Conservation (phyloP, 139 green algal species). For the Pleodorina starrii region DNA sequence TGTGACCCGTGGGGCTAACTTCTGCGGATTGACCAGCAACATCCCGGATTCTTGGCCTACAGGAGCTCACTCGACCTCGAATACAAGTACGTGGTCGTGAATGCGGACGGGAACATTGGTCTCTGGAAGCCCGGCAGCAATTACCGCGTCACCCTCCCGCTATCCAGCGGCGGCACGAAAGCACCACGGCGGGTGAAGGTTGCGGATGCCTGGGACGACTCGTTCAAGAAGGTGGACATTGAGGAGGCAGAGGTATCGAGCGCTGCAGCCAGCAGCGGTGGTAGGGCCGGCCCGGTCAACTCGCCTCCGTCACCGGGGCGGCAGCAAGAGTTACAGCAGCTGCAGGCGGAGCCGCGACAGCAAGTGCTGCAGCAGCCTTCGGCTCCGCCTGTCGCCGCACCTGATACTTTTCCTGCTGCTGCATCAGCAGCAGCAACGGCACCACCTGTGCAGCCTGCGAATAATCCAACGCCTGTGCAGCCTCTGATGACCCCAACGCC, state of each 20-base stretch:
- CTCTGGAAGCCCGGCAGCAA: conserved; percentile 58
- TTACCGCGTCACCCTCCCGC: conserved; percentile 45
- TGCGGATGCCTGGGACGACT: conserved; percentile 47
- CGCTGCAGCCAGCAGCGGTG: neutral
- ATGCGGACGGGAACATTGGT: conserved; percentile 31
- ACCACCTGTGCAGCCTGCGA: neutral
- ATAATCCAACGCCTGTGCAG: neutral
- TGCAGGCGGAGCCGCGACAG: neutral
- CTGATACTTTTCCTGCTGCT: neutral
- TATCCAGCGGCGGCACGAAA: neutral
- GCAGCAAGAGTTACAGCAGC: too few relatives aligned
- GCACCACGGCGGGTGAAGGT: conserved; percentile 37
- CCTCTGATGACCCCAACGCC: neutral
- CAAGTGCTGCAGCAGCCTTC: neutral
- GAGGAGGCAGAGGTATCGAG: neutral
- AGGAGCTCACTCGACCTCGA: conserved; percentile 38
- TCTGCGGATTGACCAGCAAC: too few relatives aligned
- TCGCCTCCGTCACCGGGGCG: neutral
- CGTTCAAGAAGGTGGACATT: conserved; percentile 36
- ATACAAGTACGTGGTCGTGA: conserved; percentile 58
- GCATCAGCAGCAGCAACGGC: neutral
- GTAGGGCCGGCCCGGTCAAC: neutral
- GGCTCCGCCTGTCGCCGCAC: too few relatives aligned
- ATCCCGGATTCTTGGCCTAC: neutral
- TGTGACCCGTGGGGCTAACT: neutral